These are phyloP conservation scores for Lactarius hatsudake DNA, from an alignment of 768 basidiomycete genomes.

Conservation along the genomic window DNA sequence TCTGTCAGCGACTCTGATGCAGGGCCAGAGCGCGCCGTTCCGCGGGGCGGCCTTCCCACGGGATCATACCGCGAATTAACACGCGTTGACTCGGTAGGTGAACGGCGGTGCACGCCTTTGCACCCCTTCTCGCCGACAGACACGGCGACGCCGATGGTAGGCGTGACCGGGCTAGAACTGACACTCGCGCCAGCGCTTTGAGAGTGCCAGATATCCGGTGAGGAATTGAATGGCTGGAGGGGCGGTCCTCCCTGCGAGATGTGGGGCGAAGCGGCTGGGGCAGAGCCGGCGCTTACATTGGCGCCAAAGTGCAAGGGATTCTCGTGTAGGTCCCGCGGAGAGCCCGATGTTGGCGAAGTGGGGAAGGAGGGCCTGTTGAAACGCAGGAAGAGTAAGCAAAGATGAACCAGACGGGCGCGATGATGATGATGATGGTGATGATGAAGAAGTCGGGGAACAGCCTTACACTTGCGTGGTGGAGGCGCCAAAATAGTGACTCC, in stretches of 20 bases:
- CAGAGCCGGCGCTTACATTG: constrained; percentile 3
- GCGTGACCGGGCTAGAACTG: background rate
- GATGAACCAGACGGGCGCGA: background rate
- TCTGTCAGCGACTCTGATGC: constrained; percentile 16
- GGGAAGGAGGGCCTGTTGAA: constrained; percentile 9
- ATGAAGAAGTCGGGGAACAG: background rate
- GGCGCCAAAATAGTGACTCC: constrained; percentile 5
- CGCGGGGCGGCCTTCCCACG: constrained; percentile 10
- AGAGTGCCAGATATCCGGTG: constrained; percentile 15
- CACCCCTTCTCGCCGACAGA: constrained; percentile 7
- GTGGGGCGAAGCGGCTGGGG: constrained; percentile 8
- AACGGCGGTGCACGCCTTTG: constrained; percentile 13
- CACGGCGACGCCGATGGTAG: background rate
- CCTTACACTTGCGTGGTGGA: constrained; percentile 9
- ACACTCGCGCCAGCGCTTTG: constrained; percentile 8
- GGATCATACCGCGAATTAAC: constrained; percentile 18
- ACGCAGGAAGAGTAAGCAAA: constrained; percentile 3
- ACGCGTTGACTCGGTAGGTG: constrained; percentile 17
- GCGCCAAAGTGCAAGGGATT: constrained; percentile 4
- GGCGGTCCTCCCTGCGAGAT: background rate
- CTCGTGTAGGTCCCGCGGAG: constrained; percentile 12
- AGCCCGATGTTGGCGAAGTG: constrained; percentile 8
- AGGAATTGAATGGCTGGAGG: constrained; percentile 9
- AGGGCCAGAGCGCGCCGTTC: background rate
- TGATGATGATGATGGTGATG: background rate